Evolutionary conservation across 2,329 filamentous ascomycete genomes (phyloP).

Genomic region (Trichoderma afroharzianum): DNA sequence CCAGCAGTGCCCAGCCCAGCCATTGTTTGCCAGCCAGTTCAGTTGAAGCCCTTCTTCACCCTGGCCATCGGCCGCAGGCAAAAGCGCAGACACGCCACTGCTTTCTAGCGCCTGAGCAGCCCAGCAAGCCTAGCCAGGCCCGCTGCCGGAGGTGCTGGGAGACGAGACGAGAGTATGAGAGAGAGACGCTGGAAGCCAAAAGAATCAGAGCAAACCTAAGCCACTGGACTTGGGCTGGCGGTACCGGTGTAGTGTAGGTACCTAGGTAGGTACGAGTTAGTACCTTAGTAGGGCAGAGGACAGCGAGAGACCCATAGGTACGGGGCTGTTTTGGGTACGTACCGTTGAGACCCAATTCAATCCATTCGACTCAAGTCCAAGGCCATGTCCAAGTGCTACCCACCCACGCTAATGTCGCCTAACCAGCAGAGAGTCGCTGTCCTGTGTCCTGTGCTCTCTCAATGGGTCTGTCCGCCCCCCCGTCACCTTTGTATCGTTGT

Average conservation of each 20-base stretch:
- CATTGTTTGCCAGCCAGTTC: not conserved
- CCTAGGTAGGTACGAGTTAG: no score
- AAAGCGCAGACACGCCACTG: conserved; percentile 1
- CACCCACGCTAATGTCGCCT: conserved; percentile 15
- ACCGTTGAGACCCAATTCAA: conserved; percentile 13
- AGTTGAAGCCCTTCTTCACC: not conserved
- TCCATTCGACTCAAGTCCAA: not conserved
- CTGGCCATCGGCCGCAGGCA: not conserved
- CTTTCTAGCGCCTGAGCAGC: not conserved
- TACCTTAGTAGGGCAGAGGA: not conserved
- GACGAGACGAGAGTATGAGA: not conserved
- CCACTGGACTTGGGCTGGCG: not conserved
- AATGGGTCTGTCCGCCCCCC: not conserved
- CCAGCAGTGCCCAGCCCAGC: not conserved
- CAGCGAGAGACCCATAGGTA: not conserved
- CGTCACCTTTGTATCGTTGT: not conserved
- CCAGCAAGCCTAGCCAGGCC: not conserved
- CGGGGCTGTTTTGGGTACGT: not conserved
- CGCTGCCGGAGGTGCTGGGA: not conserved
- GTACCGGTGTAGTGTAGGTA: not conserved
- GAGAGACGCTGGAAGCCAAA: not conserved
- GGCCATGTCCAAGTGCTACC: not conserved
- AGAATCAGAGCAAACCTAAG: not conserved
- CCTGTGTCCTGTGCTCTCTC: not conserved
- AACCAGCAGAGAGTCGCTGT: not conserved